phyloP scores from a whole-genome alignment of 2,329 filamentous ascomycete species.

The Raffaelea ambrosiae region DNA sequence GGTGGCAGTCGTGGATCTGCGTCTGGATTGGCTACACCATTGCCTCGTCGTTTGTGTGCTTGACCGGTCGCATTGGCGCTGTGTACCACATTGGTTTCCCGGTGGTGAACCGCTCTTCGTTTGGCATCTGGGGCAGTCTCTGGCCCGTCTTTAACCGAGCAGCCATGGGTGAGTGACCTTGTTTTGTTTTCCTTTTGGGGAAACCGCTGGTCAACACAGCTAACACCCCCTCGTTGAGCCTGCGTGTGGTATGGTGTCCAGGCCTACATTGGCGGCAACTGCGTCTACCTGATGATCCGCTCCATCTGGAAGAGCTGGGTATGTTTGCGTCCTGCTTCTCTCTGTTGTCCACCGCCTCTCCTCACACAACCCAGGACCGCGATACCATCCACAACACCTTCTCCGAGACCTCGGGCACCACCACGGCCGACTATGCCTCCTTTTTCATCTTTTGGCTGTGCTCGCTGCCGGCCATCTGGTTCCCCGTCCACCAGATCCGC shows the following conservation, averaged over 20 bases:
- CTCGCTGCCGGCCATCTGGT: conserved; percentile 20
- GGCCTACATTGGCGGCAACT: conserved; percentile 74
- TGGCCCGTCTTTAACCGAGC: conserved; percentile 24
- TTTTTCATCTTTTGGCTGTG: conserved; percentile 18
- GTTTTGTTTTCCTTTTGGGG: not conserved
- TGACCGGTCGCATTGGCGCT: conserved; percentile 77
- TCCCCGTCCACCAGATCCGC: conserved; percentile 19
- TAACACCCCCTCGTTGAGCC: conserved; percentile 13
- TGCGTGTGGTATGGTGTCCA: conserved; percentile 50
- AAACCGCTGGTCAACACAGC: not conserved
- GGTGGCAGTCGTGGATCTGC: conserved; percentile 89
- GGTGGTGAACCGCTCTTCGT: conserved; percentile 54
- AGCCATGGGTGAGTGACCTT: conserved; percentile 24
- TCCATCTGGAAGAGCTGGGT: conserved; percentile 68
- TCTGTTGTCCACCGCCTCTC: not conserved
- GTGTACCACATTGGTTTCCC: conserved; percentile 87
- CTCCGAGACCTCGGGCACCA: conserved; percentile 25
- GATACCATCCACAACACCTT: conserved; percentile 28
- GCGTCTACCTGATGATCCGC: conserved; percentile 79
- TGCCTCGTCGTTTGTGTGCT: conserved; percentile 63
- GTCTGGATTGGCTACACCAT: conserved; percentile 82
- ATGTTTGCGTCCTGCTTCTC: conserved; percentile 15
- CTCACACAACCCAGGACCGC: conserved; percentile 5
- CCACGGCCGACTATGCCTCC: conserved; percentile 15
- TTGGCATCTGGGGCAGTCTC: conserved; percentile 68